Conservation (phyloP, 371 early-diverging fungal species). For the Apophysomyces trapeziformis region DNA sequence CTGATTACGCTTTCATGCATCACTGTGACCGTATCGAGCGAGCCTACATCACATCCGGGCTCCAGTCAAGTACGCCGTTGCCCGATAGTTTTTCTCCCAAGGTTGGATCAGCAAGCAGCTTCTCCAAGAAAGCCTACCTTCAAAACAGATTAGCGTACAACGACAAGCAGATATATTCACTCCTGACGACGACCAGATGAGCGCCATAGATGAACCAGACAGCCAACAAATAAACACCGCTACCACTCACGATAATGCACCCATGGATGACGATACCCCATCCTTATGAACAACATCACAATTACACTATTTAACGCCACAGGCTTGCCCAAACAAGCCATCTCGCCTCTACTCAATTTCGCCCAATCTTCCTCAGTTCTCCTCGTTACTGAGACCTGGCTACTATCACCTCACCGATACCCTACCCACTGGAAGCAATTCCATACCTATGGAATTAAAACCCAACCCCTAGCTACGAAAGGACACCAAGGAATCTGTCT, state of each 20-base stretch:
- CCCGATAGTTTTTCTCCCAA: slow-evolving; percentile 7
- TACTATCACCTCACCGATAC: slow-evolving; percentile 1
- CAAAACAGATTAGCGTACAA: background rate
- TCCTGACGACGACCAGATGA: background rate
- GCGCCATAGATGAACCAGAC: background rate
- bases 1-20: no score
- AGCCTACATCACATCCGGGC: no score
- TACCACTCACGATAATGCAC: background rate
- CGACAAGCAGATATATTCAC: background rate
- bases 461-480: background rate
- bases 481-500: slow-evolving; percentile 11
- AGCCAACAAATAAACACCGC: background rate
- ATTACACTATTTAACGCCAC: slow-evolving; percentile 13
- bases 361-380: background rate
- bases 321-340: slow-evolving; percentile 13
- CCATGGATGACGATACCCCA: background rate
- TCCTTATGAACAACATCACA: background rate
- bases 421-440: slow-evolving; percentile 15
- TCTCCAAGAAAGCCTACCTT: background rate
- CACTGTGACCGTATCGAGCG: no score
- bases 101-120: background rate
- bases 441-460: slow-evolving; percentile 10
- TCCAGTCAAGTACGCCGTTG: no score
- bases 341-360: background rate
- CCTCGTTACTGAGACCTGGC: slow-evolving; percentile 28